Evolutionary conservation across 495 filamentous ascomycete genomes (phyloP).

Genomic region (Acidomyces sp.): DNA sequence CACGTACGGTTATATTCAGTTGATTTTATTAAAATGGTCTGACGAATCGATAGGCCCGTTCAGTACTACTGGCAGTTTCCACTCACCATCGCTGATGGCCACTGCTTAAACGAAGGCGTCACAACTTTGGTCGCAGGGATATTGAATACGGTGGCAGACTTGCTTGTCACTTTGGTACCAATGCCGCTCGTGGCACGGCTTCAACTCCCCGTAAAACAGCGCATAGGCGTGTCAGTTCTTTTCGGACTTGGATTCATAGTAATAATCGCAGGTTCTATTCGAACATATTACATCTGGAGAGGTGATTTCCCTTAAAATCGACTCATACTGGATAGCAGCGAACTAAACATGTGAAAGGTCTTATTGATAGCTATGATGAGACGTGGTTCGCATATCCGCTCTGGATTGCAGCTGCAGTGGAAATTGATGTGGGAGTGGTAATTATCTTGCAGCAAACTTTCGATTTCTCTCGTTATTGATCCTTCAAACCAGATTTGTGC

Average conservation of each 20-base stretch:
- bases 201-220: constrained; percentile 40
- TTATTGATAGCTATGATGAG: constrained; percentile 37
- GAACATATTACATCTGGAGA: constrained; percentile 41
- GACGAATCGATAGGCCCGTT: constrained; percentile 30
- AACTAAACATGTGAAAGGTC: too few species aligned
- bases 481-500: constrained; percentile 8
- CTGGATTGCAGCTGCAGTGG: constrained; percentile 40
- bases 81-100: constrained; percentile 25
- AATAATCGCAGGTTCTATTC: constrained; percentile 42
- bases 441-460: not conserved
- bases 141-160: constrained; percentile 47
- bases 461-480: too few species aligned
- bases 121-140: constrained; percentile 41
- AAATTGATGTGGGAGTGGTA: constrained; percentile 50
- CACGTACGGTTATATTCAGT: constrained; percentile 29
- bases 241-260: constrained; percentile 48
- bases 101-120: constrained; percentile 38
- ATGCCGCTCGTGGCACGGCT: constrained; percentile 45
- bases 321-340: too few species aligned
- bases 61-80: constrained; percentile 39
- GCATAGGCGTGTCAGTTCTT: constrained; percentile 41
- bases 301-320: not conserved
- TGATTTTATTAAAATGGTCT: not conserved
- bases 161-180: constrained; percentile 42
- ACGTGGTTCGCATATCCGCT: constrained; percentile 43